Evolutionary conservation across 2,329 filamentous ascomycete genomes (phyloP), one percentile per base, ranked within the genome.

Genomic region (Helicocarpus griseus): DNA sequence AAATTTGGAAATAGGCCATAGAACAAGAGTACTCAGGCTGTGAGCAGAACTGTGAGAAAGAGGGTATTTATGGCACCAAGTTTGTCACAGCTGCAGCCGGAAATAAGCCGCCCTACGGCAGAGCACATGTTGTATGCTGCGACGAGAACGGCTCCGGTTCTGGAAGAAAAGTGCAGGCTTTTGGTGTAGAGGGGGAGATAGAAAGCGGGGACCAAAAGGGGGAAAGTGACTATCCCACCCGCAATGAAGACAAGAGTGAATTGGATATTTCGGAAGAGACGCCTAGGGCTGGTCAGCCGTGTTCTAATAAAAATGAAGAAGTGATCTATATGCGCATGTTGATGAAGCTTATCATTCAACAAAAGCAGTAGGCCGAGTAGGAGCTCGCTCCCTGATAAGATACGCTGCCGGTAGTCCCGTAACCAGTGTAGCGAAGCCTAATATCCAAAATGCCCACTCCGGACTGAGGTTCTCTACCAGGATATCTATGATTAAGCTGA

Each of bases 51-150:
- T 0, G 77, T 73, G 1, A 73, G 57, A 31, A 78, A 68, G 0
- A 82, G 69, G 1, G 76, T 75, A 53, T 83, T 83, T 21, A 82
- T 60, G 0, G 80, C 68, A 0, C 80, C 81, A 0, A 82, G 59
- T 1, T 57, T 62, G 58, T 84, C 80, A 54, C 76, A 78, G 1
- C 74, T 61, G 21, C 78, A 67, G 1, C 81, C 81, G 36, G 74
- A 77, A 2, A 71, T 53, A 9, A 85, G 69, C 5, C 81, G 71
- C 0, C 81, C 81, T 4, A 81, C 59, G 0, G 80, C 80, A 0
- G 80, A 82, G 0, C 78, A 73, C 22, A 81, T 75, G 61, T 80
- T 82, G 68, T 82, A 85, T 1, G 73, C 79, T 0, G 81, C 81
- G 0, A 84, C 71, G 0, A 84, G 66, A 9, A 69, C 78, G 0